A percentile compares a stretch with the other conserved stretches of the same genome.
Conservation (phyloP, 2,329 filamentous ascomycete species). For the Penicillium sp. region DNA sequence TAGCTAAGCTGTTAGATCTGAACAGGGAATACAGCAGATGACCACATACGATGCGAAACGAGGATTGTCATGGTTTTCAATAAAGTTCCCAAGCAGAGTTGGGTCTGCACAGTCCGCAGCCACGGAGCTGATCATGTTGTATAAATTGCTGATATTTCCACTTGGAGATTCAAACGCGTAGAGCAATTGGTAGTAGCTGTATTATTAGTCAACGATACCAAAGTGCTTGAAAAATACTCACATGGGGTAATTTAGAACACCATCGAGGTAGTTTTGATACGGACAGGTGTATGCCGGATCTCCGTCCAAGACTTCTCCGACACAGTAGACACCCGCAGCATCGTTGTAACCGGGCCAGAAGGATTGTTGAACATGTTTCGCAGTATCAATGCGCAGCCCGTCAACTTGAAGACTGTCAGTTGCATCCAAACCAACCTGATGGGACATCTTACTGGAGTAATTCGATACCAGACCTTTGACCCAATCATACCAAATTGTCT, state of each 20-base stretch:
- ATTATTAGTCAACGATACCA: conserved; percentile 51
- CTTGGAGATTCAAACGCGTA: conserved; percentile 34
- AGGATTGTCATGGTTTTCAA: conserved; percentile 62
- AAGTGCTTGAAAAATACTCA: conserved; percentile 8
- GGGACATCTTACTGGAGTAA: conserved; percentile 55
- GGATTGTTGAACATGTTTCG: conserved; percentile 47
- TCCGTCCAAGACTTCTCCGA: conserved; percentile 49
- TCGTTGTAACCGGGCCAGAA: conserved; percentile 46
- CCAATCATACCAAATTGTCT: conserved; percentile 58
- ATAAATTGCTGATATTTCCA: conserved; percentile 37
- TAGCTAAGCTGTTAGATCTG: conserved; percentile 16
- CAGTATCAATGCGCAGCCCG: conserved; percentile 54
- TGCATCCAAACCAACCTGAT: background rate
- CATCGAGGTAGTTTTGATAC: conserved; percentile 47
- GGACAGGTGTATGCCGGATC: conserved; percentile 42
- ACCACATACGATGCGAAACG: conserved; percentile 48
- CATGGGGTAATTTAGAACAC: conserved; percentile 51
- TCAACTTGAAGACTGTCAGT: conserved; percentile 37
- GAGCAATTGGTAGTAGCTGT: conserved; percentile 42
- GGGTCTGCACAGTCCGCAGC: conserved; percentile 43
- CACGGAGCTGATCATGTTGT: conserved; percentile 35
- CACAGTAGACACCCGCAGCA: conserved; percentile 47
- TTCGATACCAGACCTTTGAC: conserved; percentile 56
- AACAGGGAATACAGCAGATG: background rate
- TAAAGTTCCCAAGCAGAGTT: conserved; percentile 53